These are phyloP conservation scores for Ashbya aceris DNA, from an alignment of 1,139 yeast species.

Conservation along the genomic window DNA sequence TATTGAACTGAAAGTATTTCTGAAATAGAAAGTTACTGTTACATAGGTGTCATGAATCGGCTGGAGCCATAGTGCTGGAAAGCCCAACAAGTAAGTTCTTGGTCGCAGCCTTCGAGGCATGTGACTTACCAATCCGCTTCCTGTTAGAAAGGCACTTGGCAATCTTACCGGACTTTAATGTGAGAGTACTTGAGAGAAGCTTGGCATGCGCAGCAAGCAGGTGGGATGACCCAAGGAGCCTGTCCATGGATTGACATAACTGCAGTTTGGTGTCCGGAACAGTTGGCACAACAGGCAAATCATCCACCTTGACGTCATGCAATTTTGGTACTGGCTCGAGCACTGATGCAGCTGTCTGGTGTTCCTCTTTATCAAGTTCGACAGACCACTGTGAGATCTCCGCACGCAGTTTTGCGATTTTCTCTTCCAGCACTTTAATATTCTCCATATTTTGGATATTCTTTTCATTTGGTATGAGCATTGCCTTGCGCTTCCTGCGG, in stretches of 20 bases:
- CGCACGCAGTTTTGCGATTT: slow-evolving; percentile 15
- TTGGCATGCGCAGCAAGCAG: slow-evolving; percentile 13
- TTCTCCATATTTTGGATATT: slow-evolving; percentile 26
- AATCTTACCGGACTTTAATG: slow-evolving; percentile 9
- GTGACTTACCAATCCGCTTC: slow-evolving; percentile 3
- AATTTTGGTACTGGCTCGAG: not conserved
- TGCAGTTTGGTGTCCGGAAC: slow-evolving; percentile 1
- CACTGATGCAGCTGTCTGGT: slow-evolving; percentile 1
- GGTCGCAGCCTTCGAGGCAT: slow-evolving; percentile 6
- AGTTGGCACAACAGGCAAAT: not conserved
- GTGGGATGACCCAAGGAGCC: slow-evolving; percentile 13
- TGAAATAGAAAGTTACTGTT: too few species aligned
- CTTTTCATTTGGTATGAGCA: slow-evolving; percentile 23
- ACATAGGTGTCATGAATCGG: not conserved
- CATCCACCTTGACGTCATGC: not conserved
- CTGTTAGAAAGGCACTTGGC: slow-evolving; percentile 6
- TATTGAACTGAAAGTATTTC: too few species aligned
- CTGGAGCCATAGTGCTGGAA: slow-evolving; percentile 9
- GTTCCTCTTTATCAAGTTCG: slow-evolving; percentile 11
- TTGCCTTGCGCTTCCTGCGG: slow-evolving; percentile 1
- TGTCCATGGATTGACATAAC: slow-evolving; percentile 7
- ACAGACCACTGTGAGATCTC: slow-evolving; percentile 25
- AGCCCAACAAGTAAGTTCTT: slow-evolving; percentile 12
- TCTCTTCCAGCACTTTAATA: slow-evolving; percentile 16
- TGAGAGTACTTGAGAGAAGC: slow-evolving; percentile 9